Evolutionary conservation across 139 green algal genomes (phyloP).

Genomic region (Coccomyxa sp.): DNA sequence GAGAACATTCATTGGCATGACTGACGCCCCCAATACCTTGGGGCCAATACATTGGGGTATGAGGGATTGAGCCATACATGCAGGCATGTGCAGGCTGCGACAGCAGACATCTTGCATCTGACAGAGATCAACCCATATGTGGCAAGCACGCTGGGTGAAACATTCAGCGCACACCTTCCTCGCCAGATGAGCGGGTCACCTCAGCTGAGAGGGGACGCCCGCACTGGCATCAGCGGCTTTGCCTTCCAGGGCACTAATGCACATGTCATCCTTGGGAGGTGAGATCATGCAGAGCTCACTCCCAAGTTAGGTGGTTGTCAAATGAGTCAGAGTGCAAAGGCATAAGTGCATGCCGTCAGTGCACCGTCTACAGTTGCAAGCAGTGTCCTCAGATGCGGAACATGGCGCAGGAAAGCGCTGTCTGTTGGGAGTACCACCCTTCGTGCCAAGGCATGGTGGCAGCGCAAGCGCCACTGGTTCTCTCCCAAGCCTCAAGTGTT

Average conservation of each 20-base stretch:
- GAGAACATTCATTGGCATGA: too few species aligned
- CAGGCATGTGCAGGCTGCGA: background rate
- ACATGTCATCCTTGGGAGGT: slow-evolving; percentile 34
- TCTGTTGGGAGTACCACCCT: background rate
- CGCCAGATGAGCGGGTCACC: slow-evolving; percentile 23
- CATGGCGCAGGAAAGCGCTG: too few species aligned
- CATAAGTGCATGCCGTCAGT: too few species aligned
- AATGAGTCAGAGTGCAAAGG: too few species aligned
- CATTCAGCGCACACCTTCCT: slow-evolving; percentile 2
- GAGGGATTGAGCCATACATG: background rate
- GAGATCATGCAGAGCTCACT: too few species aligned
- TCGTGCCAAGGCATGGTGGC: background rate
- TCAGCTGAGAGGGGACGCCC: background rate
- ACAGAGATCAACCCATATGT: slow-evolving; percentile 60
- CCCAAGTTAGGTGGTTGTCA: too few species aligned
- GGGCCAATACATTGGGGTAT: too few species aligned
- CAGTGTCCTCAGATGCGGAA: too few species aligned
- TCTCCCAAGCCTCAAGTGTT: slow-evolving; percentile 1
- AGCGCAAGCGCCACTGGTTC: slow-evolving; percentile 23
- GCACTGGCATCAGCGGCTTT: slow-evolving; percentile 63
- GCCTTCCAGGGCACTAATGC: slow-evolving; percentile 77
- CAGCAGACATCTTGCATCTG: slow-evolving; percentile 59
- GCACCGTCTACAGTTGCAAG: too few species aligned
- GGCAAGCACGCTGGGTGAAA: slow-evolving; percentile 7
- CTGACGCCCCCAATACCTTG: too few species aligned